These are phyloP conservation scores for Candida tetrigidarum DNA, from an alignment of 1,139 yeast genomes.

Conservation along the genomic window DNA sequence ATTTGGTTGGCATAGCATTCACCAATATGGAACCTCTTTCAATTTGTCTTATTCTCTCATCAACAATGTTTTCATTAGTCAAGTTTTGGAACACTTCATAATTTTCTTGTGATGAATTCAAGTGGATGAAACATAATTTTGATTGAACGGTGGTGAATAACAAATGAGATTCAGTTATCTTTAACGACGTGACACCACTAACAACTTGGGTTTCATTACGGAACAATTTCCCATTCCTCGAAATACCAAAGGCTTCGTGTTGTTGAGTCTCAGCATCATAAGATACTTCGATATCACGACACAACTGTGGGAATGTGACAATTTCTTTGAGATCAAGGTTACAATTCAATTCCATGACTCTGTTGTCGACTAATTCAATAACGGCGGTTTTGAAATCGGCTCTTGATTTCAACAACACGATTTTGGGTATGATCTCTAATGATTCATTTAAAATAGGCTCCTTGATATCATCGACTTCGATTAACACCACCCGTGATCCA, in stretches of 20 bases:
- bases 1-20: constrained; percentile 79
- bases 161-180: constrained; percentile 71
- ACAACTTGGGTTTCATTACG: constrained; percentile 67
- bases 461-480: constrained; percentile 45
- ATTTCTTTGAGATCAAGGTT: constrained; percentile 31
- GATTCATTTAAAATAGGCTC: constrained; percentile 46
- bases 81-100: constrained; percentile 26
- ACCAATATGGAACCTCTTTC: constrained; percentile 91
- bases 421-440: constrained; percentile 50
- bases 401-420: constrained; percentile 59
- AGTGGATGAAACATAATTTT: constrained; percentile 79
- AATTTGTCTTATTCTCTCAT: constrained; percentile 85
- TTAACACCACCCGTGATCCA: constrained; percentile 52
- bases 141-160: constrained; percentile 90
- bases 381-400: constrained; percentile 57
- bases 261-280: constrained; percentile 25
- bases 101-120: constrained; percentile 45
- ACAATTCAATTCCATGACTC: constrained; percentile 48
- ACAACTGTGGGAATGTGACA: constrained; percentile 68
- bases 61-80: constrained; percentile 37
- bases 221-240: constrained; percentile 74
- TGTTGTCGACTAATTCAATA: constrained; percentile 68
- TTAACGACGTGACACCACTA: constrained; percentile 81
- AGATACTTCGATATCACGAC: constrained; percentile 63
- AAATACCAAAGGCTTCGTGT: constrained; percentile 67